Evolutionary conservation across 1,139 yeast genomes (phyloP).

Genomic region (Groenewaldozyma auringiensis): DNA sequence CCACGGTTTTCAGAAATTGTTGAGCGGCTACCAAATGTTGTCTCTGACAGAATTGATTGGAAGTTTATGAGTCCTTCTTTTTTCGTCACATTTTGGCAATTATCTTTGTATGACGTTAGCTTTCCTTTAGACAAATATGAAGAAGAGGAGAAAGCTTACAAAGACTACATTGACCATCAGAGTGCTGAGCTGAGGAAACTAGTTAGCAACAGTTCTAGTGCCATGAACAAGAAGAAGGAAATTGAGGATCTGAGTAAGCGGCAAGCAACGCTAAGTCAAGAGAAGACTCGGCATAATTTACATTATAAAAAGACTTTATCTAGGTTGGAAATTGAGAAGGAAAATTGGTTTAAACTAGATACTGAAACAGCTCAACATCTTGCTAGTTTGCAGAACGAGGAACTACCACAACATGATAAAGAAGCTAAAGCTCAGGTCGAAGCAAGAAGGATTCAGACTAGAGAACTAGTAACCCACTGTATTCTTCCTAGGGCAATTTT

Average conservation of each 20-base stretch:
- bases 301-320: slow-evolving; percentile 30
- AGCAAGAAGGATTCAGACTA: slow-evolving; percentile 24
- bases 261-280: slow-evolving; percentile 24
- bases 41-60: slow-evolving; percentile 32
- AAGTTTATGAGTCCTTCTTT: slow-evolving; percentile 38
- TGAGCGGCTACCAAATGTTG: slow-evolving; percentile 12
- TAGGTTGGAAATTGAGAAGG: slow-evolving; percentile 30
- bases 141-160: slow-evolving; percentile 33
- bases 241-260: slow-evolving; percentile 12
- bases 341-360: slow-evolving; percentile 28
- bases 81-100: slow-evolving; percentile 64
- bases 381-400: background rate
- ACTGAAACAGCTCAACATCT: slow-evolving; percentile 9
- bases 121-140: slow-evolving; percentile 48
- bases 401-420: slow-evolving; percentile 4
- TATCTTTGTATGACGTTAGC: slow-evolving; percentile 66
- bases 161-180: slow-evolving; percentile 14
- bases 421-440: slow-evolving; percentile 13
- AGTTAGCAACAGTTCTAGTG: background rate
- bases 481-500: slow-evolving; percentile 69
- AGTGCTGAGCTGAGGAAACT: slow-evolving; percentile 11
- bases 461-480: slow-evolving; percentile 52
- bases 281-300: slow-evolving; percentile 28
- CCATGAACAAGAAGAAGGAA: background rate
- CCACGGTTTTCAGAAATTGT: slow-evolving; percentile 23